A percentile compares a stretch with the other conserved stretches of the same genome.
Evolutionary conservation across 2,329 filamentous ascomycete genomes (phyloP).

Genomic region (Colletotrichum tanaceti): DNA sequence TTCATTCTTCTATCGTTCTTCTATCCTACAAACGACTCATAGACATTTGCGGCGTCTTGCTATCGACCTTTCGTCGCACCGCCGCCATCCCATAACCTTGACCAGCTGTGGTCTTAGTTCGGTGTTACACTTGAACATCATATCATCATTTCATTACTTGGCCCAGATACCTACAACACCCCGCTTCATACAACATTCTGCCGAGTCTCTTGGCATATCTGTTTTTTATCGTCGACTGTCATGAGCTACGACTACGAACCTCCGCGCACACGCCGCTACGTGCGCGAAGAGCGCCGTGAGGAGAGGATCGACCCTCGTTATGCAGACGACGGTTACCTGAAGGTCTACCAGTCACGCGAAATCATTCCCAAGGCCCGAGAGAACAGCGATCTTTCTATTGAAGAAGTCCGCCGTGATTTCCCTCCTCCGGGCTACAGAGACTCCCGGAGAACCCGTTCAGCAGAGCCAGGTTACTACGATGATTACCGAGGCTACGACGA

Average conservation of each 20-base stretch:
- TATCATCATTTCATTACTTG: not conserved
- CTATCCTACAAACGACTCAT: slow-evolving; percentile 8
- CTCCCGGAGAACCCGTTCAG: slow-evolving; percentile 72
- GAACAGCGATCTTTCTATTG: slow-evolving; percentile 79
- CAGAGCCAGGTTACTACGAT: slow-evolving; percentile 70
- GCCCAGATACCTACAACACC: slow-evolving; percentile 17
- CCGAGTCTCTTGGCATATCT: slow-evolving; percentile 9
- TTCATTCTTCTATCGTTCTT: slow-evolving; percentile 14
- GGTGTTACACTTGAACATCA: not conserved
- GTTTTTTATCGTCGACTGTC: not conserved
- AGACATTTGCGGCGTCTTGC: slow-evolving; percentile 2
- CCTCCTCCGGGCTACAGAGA: slow-evolving; percentile 74
- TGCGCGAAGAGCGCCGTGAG: slow-evolving; percentile 65
- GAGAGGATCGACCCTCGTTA: slow-evolving; percentile 63
- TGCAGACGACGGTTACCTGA: slow-evolving; percentile 63
- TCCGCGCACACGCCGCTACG: slow-evolving; percentile 59
- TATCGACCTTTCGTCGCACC: not conserved
- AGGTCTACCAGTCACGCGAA: slow-evolving; percentile 60
- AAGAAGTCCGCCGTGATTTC: slow-evolving; percentile 87
- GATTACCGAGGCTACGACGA: slow-evolving; percentile 59
- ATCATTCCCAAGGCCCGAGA: slow-evolving; percentile 72
- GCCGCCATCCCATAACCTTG: slow-evolving; percentile 1
- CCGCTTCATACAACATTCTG: slow-evolving; percentile 16
- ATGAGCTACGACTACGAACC: slow-evolving; percentile 67
- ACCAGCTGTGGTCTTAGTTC: not conserved